These are phyloP conservation scores for Dimocarpus longan DNA, from an alignment of 345 rosid genomes.

Conservation along the genomic window DNA sequence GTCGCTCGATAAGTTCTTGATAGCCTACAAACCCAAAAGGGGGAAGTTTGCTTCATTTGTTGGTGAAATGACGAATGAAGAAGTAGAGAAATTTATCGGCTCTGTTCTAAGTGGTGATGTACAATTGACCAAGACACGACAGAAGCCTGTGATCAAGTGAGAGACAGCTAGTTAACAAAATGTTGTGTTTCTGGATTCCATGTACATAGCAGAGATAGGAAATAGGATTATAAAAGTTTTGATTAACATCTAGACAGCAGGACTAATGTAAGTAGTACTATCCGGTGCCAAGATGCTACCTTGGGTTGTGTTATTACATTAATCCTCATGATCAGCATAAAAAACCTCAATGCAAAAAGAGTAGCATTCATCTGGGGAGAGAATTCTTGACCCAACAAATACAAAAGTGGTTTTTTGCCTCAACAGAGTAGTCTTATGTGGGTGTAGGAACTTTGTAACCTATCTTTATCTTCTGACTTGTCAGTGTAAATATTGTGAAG, in stretches of 20 bases:
- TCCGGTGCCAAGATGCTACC: too few relatives aligned
- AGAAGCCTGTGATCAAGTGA: conserved; percentile 59
- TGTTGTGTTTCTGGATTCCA: background rate
- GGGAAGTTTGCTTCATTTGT: conserved; percentile 58
- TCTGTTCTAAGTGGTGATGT: conserved; percentile 83
- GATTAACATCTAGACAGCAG: background rate
- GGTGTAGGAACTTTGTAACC: background rate
- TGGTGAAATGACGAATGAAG: conserved; percentile 53
- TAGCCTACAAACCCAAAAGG: conserved; percentile 79
- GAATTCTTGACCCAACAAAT: background rate
- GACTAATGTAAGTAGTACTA: background rate
- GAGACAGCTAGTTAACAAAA: background rate
- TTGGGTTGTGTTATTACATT: too few relatives aligned
- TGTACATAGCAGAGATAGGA: conserved; percentile 3
- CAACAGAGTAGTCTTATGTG: background rate
- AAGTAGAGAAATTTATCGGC: conserved; percentile 66
- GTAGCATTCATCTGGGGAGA: too few relatives aligned
- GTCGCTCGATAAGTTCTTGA: conserved; percentile 47
- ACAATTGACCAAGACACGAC: conserved; percentile 52
- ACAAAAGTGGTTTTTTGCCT: background rate
- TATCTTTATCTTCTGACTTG: too few relatives aligned
- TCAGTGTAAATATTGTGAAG: too few relatives aligned
- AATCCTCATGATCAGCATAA: background rate
- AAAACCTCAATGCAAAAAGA: too few relatives aligned
- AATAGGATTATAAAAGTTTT: background rate